Evolutionary conservation across 1,284 basidiomycete genomes (phyloP).

Genomic region (Cryptococcus sp.): DNA sequence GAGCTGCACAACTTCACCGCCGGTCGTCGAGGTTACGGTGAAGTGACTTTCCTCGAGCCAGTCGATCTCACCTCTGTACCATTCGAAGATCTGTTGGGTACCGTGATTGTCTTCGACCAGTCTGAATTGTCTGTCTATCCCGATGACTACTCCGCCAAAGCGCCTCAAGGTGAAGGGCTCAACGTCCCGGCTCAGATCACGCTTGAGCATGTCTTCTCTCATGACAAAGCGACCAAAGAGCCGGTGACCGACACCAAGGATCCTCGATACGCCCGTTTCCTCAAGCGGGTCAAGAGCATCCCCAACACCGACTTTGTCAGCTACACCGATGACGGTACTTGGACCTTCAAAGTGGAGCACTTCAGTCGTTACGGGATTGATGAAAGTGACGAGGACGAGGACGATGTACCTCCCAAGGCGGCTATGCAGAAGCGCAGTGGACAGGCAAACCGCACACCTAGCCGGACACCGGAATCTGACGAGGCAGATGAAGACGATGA

Average conservation of each 20-base stretch:
- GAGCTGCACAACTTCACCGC: slow-evolving; percentile 72
- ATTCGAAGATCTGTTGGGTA: slow-evolving; percentile 80
- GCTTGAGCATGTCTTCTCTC: slow-evolving; percentile 81
- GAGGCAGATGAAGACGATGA: slow-evolving; percentile 37
- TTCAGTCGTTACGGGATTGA: slow-evolving; percentile 61
- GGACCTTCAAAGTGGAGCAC: slow-evolving; percentile 93
- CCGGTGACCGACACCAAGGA: slow-evolving; percentile 82
- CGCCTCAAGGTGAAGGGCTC: slow-evolving; percentile 80
- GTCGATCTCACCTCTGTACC: slow-evolving; percentile 88
- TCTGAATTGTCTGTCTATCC: slow-evolving; percentile 94
- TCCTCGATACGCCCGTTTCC: slow-evolving; percentile 70
- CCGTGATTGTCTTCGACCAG: slow-evolving; percentile 83
- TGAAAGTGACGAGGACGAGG: slow-evolving; percentile 43
- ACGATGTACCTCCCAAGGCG: slow-evolving; percentile 21
- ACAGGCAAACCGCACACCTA: slow-evolving; percentile 10
- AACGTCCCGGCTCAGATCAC: slow-evolving; percentile 84
- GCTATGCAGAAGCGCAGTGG: slow-evolving; percentile 1
- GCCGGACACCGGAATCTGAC: slow-evolving; percentile 13
- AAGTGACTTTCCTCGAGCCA: slow-evolving; percentile 84
- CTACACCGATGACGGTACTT: slow-evolving; percentile 78
- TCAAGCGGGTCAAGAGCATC: slow-evolving; percentile 82
- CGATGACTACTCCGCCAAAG: slow-evolving; percentile 74
- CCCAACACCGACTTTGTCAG: slow-evolving; percentile 81
- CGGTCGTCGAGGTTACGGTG: slow-evolving; percentile 85
- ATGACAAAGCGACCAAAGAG: slow-evolving; percentile 88